Base-by-base conservation (phyloP, 495 filamentous ascomycete genomes). In the Penicillium salamii region DNA sequence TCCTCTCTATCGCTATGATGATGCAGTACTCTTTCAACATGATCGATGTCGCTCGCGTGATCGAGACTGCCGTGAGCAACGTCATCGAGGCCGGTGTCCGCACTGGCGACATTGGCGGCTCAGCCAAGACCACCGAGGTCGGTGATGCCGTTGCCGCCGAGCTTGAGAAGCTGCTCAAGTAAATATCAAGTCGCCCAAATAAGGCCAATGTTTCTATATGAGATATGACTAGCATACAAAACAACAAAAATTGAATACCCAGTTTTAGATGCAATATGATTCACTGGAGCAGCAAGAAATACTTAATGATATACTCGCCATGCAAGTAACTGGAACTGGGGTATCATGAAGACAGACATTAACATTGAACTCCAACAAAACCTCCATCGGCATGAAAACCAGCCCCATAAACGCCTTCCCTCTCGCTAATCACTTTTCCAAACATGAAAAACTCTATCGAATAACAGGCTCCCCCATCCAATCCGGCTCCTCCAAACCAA, bases 391-490 rank as follows among this genome's bases (percentile, higher is more conserved):
- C 21, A 41, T 48, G 20, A 14, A 28, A 45, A n/a, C n/a, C 29
- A 46, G 21, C 36, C 35, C 33, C 35, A n/a, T 9, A 29, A 54
- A 43, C 17, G 26, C 49, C 34, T 7, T 13, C 24, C 38, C 11
- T 26, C 41, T 37, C 12, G 1, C 21, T 32, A 59, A 26, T 26
- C 23, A 2, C 12, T 42, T n/a, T 36, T 40, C 15, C 2, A 7
- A 11, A 1, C 4, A 17, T 11, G 6, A 21, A 8, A 2, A 18
- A 7, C 9, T 49, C 35, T n/a, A 83, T 37, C 79, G 69, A 52
- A 83, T 72, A 24, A 81, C 74, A 21, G 78, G 75, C 49, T 82
- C 79, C 6, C 73, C 78, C 78, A 82, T 82, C 80, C 79, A 82
- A 56, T 80, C 78, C 41, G 77, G 75, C 55, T 80, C 77, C 31